Percentiles rank a stretch among this genome's conserved stretches.
Conservation (phyloP, 148 eudicot species). For the Oxyria digyna region DNA sequence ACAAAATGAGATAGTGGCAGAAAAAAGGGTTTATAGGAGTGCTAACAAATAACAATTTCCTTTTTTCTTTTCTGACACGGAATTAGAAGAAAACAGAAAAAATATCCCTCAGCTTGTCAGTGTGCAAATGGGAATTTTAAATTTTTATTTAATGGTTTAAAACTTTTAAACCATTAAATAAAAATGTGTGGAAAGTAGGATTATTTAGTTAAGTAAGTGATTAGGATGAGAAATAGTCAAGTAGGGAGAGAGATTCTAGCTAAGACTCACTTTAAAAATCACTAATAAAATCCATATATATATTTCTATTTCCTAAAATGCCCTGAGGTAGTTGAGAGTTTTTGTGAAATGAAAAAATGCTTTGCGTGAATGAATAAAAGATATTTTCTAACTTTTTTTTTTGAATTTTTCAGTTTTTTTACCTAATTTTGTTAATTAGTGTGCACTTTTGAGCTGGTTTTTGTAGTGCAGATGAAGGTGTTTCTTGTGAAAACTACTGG, state of each 20-base stretch:
- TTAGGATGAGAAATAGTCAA: not conserved
- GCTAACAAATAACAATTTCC: not conserved
- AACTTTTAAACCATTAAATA: not conserved
- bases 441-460: constrained; percentile 8
- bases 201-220: not conserved
- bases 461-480: not conserved
- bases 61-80: constrained; percentile 5
- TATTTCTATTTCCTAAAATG: not conserved
- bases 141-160: not conserved
- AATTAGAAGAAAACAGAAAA: not conserved
- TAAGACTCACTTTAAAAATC: not conserved
- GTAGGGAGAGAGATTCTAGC: not conserved
- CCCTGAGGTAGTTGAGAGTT: not conserved
- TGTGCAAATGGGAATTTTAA: not conserved
- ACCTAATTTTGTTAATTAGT: constrained; percentile 6
- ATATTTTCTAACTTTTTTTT: not conserved
- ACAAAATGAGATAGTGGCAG: not conserved
- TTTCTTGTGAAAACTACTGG: constrained; percentile 1
- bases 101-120: constrained; percentile 3
- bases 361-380: not conserved
- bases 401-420: not conserved
- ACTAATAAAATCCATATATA: not conserved
- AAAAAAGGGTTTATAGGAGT: not conserved
- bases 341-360: not conserved
- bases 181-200: not conserved